Conservation (phyloP, 78 protist genomes). For the Dictyostelium intermedium region DNA sequence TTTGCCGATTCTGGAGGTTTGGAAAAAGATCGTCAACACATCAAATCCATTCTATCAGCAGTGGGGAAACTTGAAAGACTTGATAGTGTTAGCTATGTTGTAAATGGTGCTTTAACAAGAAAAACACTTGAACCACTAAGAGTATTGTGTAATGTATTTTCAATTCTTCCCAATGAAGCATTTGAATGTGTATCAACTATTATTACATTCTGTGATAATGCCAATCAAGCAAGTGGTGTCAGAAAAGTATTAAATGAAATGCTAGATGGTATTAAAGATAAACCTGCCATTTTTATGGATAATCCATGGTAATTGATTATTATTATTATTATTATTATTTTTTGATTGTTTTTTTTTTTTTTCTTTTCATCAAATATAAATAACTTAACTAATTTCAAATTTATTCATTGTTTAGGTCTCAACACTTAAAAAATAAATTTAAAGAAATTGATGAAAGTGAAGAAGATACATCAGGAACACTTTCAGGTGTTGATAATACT, state of each 20-base stretch:
- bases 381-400: neutral
- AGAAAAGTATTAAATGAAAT: neutral
- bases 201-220: conserved; percentile 1
- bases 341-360: neutral
- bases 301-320: neutral
- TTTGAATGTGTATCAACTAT: neutral
- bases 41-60: neutral
- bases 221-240: neutral
- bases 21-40: neutral
- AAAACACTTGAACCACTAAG: conserved; percentile 17
- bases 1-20: neutral
- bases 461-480: neutral
- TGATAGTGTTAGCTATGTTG: conserved; percentile 8
- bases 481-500: neutral
- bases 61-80: conserved; percentile 18
- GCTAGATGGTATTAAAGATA: conserved; percentile 9
- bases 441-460: neutral
- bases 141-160: neutral
- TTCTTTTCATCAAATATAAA: too few species aligned
- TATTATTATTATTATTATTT: too few species aligned
- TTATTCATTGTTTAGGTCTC: neutral
- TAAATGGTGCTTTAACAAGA: neutral
- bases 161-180: neutral
- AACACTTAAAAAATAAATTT: neutral
- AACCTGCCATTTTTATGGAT: neutral